Evolutionary conservation across 169 alveolate genomes (phyloP).

Genomic region (Cytauxzoon felis): DNA sequence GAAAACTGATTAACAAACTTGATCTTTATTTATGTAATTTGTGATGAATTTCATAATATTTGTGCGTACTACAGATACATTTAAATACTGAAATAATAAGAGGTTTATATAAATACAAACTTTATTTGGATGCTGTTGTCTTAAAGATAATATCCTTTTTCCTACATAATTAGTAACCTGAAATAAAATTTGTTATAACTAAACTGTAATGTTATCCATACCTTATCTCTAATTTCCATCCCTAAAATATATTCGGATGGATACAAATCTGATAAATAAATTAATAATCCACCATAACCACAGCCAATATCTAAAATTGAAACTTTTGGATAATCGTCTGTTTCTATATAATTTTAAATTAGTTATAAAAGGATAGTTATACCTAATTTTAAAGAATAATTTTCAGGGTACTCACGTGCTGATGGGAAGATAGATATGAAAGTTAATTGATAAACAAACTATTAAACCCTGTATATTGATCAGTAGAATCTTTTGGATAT

Average conservation of each 20-base stretch:
- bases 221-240: conserved; percentile 85
- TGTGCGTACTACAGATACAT: conserved; percentile 79
- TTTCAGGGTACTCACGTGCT: background rate
- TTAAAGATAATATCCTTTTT: conserved; percentile 72
- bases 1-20: conserved; percentile 23
- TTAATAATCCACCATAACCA: conserved; percentile 85
- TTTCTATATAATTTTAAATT: background rate
- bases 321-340: conserved; percentile 22
- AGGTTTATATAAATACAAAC: conserved; percentile 5
- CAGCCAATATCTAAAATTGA: conserved; percentile 83
- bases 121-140: conserved; percentile 50
- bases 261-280: conserved; percentile 70
- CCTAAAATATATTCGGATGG: conserved; percentile 76
- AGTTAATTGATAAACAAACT: background rate
- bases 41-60: conserved; percentile 85
- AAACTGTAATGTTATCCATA: background rate
- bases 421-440: background rate
- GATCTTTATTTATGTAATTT: conserved; percentile 77
- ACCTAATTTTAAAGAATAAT: conserved; percentile 15
- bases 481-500: conserved; percentile 53
- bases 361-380: conserved; percentile 2
- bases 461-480: background rate
- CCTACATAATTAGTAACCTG: conserved; percentile 82
- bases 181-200: conserved; percentile 6
- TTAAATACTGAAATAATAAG: conserved; percentile 62